These are phyloP conservation scores for Trichoderma guizhouense DNA, from an alignment of 2,329 filamentous ascomycete species.

Conservation along the genomic window DNA sequence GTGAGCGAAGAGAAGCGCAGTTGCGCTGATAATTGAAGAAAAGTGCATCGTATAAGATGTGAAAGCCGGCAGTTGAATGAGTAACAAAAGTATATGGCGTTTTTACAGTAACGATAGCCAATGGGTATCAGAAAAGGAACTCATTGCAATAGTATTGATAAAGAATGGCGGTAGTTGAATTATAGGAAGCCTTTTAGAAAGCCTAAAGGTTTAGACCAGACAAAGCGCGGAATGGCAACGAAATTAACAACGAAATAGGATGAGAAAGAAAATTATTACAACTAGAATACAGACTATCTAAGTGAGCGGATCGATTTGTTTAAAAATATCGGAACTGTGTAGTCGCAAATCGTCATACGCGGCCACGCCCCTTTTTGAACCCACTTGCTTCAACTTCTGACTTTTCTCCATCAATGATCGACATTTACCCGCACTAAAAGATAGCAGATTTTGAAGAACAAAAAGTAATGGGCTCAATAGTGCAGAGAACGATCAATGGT, in stretches of 20 bases:
- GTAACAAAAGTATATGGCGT: background rate
- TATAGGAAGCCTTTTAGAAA: background rate
- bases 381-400: background rate
- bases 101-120: background rate
- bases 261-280: background rate
- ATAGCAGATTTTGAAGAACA: background rate
- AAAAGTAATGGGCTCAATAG: background rate
- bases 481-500: too few species aligned
- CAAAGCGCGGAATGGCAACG: background rate
- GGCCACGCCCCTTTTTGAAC: background rate
- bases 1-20: background rate
- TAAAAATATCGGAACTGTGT: background rate
- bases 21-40: background rate
- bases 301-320: background rate
- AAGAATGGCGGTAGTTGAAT: background rate
- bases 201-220: background rate
- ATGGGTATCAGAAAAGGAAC: background rate
- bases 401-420: slow-evolving; percentile 1
- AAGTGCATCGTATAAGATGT: background rate
- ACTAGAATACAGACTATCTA: background rate
- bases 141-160: background rate
- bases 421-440: background rate
- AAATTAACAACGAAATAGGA: background rate
- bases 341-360: background rate
- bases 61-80: background rate